Evolutionary conservation across 768 basidiomycete species (phyloP), one percentile per base, ranked within the genome.

Genomic region (Strobilomyces echinocephalus): DNA sequence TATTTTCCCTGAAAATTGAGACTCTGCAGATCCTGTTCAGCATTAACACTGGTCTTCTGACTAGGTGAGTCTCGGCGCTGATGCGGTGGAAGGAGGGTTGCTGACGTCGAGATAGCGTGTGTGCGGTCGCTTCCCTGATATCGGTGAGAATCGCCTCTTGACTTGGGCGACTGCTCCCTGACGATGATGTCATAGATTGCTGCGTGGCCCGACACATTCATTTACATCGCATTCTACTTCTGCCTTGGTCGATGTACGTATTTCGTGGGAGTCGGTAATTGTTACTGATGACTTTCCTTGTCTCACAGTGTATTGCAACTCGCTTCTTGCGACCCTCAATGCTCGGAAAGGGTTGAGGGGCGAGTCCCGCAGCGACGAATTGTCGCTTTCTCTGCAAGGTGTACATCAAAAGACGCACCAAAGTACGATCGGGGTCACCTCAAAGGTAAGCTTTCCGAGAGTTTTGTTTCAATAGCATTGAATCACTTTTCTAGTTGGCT

Each of bases 201-300:
- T n/a, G 73, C 72, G 6, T 77, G 77, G 39, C 76, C 76, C 0
- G 36, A 69, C 10, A 82, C 82, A 0, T 83, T 84, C 67, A 67
- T 83, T 50, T 85, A 84, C 52, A 83, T 85, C 44, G 72, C 77
- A 2, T 85, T 84, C 68, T 85, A 78, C 64, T 83, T 85, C 60
- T 82, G 78, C 62, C 75, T 84, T 28, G 83, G 83, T 30, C 76
- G 83, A 49, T 65, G 83, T 84, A 60, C 60, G 82, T 76, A 14
- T 2, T 31, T 38, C 14, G 11, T 16, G 20, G 15, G 8, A 4
- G 0, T 18, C 16, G 6, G 26, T 15, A 14, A 6, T 6, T 10
- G 5, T 8, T 38, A 5, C 18, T 51, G 18, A 63, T 4, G 0
- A 0, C 11, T 3, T 10, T 16, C 16, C 5, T 35, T 16, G 11